Conservation (phyloP, 345 rosid genomes). For the Hypericum androsaemum region DNA sequence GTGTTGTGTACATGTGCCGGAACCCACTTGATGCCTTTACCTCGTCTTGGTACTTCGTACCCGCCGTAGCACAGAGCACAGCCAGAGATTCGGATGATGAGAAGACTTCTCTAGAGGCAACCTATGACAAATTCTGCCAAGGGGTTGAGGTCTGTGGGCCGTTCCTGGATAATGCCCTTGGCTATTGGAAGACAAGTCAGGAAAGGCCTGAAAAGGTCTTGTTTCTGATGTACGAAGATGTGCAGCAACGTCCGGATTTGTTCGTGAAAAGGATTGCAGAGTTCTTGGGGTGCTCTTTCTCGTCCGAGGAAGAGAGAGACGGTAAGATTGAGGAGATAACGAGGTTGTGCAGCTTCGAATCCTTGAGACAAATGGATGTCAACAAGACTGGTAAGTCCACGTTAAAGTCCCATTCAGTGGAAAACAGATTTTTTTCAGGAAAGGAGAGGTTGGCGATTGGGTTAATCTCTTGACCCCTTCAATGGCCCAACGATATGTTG, state of each 20-base stretch:
- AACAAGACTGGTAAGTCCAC: conserved; percentile 30
- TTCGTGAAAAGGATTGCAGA: conserved; percentile 29
- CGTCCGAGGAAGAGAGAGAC: conserved; percentile 12
- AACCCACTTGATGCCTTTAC: conserved; percentile 39
- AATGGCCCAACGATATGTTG: conserved; percentile 3
- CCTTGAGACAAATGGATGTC: conserved; percentile 34
- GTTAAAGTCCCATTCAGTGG: conserved; percentile 32
- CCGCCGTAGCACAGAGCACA: conserved; percentile 17
- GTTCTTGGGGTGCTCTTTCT: conserved; percentile 13
- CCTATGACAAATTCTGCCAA: conserved; percentile 29
- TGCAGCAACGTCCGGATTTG: conserved; percentile 26
- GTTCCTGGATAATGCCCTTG: conserved; percentile 44
- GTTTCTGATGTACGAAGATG: conserved; percentile 35
- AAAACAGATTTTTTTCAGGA: conserved; percentile 23
- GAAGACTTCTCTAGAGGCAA: conserved; percentile 37
- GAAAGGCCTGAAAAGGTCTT: conserved; percentile 33
- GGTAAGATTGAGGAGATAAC: no score
- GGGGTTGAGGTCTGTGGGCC: conserved; percentile 43
- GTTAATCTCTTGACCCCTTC: no score
- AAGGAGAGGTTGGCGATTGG: conserved; percentile 20
- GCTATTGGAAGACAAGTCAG: conserved; percentile 38
- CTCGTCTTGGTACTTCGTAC: conserved; percentile 35
- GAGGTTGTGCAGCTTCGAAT: conserved; percentile 41
- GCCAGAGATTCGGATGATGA: conserved; percentile 11
- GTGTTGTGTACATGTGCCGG: no score